Conservation (phyloP, 495 filamentous ascomycete genomes). For the Trypethelium eluteriae region DNA sequence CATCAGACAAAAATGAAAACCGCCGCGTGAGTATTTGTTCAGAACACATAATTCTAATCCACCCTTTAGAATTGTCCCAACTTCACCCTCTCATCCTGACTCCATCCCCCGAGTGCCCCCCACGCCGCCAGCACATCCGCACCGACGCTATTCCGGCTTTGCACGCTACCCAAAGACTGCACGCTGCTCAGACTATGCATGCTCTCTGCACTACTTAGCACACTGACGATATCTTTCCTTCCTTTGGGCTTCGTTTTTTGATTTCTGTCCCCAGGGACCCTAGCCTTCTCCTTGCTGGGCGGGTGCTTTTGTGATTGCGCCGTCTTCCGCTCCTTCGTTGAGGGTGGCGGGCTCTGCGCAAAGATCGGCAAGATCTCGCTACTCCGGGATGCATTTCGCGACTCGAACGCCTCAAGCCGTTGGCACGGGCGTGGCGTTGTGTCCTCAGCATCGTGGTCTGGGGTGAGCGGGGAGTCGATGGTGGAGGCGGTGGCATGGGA, state of each 20-base stretch:
- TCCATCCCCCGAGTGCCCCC: slow-evolving; percentile 33
- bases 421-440: no score
- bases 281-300: no score
- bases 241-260: no score
- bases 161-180: background rate
- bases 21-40: no score
- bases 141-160: slow-evolving; percentile 25
- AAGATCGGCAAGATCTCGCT: background rate
- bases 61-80: slow-evolving; percentile 8
- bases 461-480: slow-evolving; percentile 1
- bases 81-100: slow-evolving; percentile 11
- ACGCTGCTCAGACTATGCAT: background rate
- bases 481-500: background rate
- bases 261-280: no score
- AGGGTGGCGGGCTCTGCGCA: background rate
- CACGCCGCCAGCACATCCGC: slow-evolving; percentile 39
- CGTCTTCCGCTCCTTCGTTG: background rate
- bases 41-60: background rate
- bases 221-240: background rate
- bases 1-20: no score
- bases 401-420: background rate
- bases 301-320: no score
- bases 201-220: background rate
- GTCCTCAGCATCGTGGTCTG: background rate
- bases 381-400: background rate